A percentile compares a stretch with the other conserved stretches of the same genome.
phyloP scores from a whole-genome alignment of 352 stramenopile species.

The Aphanomyces astaci region DNA sequence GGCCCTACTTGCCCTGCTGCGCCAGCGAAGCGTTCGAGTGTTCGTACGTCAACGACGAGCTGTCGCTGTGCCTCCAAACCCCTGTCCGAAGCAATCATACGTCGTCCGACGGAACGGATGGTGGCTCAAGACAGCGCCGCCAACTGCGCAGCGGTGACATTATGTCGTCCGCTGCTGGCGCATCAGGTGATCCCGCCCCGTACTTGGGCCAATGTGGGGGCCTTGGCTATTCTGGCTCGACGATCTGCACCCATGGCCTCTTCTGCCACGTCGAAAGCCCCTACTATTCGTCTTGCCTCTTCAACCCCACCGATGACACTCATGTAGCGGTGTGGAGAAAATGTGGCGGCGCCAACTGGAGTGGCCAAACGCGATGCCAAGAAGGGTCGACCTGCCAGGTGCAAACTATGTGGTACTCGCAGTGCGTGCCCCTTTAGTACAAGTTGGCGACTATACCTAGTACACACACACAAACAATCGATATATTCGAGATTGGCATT shows the following conservation, averaged over 20 bases:
- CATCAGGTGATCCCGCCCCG: not conserved
- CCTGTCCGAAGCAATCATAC: not conserved
- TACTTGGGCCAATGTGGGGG: constrained; percentile 3
- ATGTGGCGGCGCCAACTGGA: not conserved
- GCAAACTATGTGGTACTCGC: not conserved
- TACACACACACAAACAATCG: too few relatives aligned
- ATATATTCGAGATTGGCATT: too few relatives aligned
- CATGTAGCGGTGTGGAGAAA: not conserved
- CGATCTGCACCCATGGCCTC: not conserved
- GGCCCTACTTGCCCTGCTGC: constrained; percentile 1
- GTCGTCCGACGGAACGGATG: too few relatives aligned
- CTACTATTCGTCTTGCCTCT: not conserved
- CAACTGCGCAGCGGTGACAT: not conserved
- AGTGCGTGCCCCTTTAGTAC: not conserved
- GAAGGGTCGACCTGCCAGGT: not conserved
- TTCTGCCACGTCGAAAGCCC: not conserved
- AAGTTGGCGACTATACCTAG: too few relatives aligned
- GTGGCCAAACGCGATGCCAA: not conserved
- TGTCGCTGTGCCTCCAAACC: not conserved
- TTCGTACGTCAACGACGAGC: not conserved
- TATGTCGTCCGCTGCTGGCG: too few relatives aligned
- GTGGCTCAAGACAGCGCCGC: not conserved
- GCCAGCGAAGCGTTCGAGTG: not conserved
- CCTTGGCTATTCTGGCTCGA: not conserved
- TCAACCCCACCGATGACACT: not conserved